Percentiles rank a stretch among this genome's conserved stretches.
phyloP scores from a whole-genome alignment of 1,139 yeast genomes.

The Diutina rugosa region DNA sequence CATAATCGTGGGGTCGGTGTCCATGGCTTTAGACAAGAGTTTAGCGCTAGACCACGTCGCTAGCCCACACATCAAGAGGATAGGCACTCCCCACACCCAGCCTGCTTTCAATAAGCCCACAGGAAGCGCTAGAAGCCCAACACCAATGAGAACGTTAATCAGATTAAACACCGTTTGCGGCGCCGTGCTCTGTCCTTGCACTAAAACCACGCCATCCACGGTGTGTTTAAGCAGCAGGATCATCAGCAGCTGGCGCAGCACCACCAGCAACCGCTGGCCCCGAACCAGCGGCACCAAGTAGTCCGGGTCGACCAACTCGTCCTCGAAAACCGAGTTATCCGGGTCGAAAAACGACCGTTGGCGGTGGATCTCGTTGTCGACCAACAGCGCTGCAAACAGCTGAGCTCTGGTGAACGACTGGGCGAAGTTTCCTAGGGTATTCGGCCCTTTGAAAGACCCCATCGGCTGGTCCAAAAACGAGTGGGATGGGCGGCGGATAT shows the following conservation, averaged over 20 bases:
- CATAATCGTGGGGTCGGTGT: conserved; percentile 62
- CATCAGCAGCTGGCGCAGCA: conserved; percentile 24
- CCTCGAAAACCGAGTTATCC: conserved; percentile 17
- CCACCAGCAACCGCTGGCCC: conserved; percentile 55
- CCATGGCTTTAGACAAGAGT: conserved; percentile 35
- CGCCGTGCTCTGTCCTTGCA: conserved; percentile 65
- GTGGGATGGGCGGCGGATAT: background rate
- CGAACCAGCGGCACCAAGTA: conserved; percentile 53
- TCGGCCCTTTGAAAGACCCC: conserved; percentile 1
- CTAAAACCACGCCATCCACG: conserved; percentile 56
- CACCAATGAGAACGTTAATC: conserved; percentile 35
- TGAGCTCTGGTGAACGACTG: background rate
- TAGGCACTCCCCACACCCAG: conserved; percentile 29
- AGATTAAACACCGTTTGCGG: conserved; percentile 38
- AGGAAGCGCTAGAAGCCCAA: conserved; percentile 35
- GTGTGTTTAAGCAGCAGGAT: conserved; percentile 12
- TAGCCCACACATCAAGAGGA: conserved; percentile 25
- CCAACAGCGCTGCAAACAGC: conserved; percentile 2
- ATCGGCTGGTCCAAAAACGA: background rate
- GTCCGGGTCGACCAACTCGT: conserved; percentile 59
- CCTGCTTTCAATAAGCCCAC: conserved; percentile 36
- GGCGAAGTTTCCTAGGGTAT: conserved; percentile 1
- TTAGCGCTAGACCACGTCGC: conserved; percentile 34
- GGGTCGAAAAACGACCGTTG: conserved; percentile 1
- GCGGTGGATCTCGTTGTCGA: background rate